Conservation (phyloP, 495 filamentous ascomycete species). For the Xylona heveae region DNA sequence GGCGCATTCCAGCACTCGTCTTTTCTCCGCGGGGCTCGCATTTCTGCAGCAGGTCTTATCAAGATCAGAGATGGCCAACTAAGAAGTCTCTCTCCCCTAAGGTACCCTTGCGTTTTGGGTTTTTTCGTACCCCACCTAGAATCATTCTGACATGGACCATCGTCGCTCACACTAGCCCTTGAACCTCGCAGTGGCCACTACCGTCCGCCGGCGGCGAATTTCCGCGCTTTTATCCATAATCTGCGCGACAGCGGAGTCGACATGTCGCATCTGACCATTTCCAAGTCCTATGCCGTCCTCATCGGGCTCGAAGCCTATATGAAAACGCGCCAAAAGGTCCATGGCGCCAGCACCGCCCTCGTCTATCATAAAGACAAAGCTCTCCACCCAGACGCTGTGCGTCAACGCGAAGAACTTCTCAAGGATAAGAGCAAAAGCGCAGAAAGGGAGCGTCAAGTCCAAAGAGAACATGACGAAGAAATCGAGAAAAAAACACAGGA, state of each 20-base stretch:
- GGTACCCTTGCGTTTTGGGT: conserved; percentile 9
- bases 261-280: conserved; percentile 54
- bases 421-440: conserved; percentile 4
- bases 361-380: conserved; percentile 16
- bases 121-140: background rate
- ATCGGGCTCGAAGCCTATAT: conserved; percentile 67
- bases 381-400: conserved; percentile 8
- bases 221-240: conserved; percentile 53
- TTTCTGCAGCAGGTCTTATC: conserved; percentile 67
- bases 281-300: conserved; percentile 60
- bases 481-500: background rate
- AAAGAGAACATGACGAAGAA: background rate
- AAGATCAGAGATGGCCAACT: conserved; percentile 65
- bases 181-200: conserved; percentile 56
- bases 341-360: too few relatives aligned
- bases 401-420: background rate
- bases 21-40: conserved; percentile 64
- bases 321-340: conserved; percentile 34
- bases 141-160: too few relatives aligned
- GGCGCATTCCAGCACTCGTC: conserved; percentile 82
- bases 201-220: conserved; percentile 57
- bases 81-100: conserved; percentile 24
- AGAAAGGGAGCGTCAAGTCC: conserved; percentile 3
- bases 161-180: background rate
- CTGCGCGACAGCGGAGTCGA: conserved; percentile 58